These are phyloP conservation scores for Rachicladosporium sp. DNA, from an alignment of 2,329 filamentous ascomycete species.

Conservation along the genomic window DNA sequence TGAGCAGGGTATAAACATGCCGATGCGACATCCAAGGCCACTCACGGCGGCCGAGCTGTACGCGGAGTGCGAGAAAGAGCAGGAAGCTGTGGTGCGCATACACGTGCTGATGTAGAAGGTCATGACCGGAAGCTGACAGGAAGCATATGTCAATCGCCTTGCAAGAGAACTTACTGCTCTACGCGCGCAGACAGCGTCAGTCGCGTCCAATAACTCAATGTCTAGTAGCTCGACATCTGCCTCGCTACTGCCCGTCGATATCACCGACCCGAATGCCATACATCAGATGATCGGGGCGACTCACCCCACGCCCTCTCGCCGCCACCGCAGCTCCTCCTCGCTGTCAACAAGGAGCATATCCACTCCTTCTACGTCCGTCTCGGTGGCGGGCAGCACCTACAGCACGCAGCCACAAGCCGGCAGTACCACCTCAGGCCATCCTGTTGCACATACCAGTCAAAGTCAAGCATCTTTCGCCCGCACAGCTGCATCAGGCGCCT, in stretches of 20 bases:
- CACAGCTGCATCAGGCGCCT: slow-evolving; percentile 17
- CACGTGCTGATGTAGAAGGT: too few relatives aligned
- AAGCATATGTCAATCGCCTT: slow-evolving; percentile 68
- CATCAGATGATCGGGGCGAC: slow-evolving; percentile 34
- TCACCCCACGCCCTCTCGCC: slow-evolving; percentile 40
- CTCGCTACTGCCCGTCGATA: slow-evolving; percentile 28
- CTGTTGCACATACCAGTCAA: slow-evolving; percentile 12
- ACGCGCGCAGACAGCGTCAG: slow-evolving; percentile 53
- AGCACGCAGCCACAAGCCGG: slow-evolving; percentile 13
- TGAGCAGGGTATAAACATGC: slow-evolving; percentile 2
- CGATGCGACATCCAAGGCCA: slow-evolving; percentile 48
- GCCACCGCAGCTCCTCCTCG: slow-evolving; percentile 29
- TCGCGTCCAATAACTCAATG: slow-evolving; percentile 43
- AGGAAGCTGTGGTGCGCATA: slow-evolving; percentile 70
- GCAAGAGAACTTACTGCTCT: slow-evolving; percentile 78
- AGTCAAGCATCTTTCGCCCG: slow-evolving; percentile 25
- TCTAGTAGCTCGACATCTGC: slow-evolving; percentile 40
- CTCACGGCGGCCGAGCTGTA: slow-evolving; percentile 83
- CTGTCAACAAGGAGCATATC: slow-evolving; percentile 7
- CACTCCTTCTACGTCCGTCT: slow-evolving; percentile 10
- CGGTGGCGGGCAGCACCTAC: slow-evolving; percentile 6
- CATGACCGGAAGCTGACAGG: neutral
- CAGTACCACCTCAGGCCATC: slow-evolving; percentile 8
- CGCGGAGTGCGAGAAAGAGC: slow-evolving; percentile 82
- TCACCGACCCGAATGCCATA: slow-evolving; percentile 35